Base-by-base conservation (phyloP, 1,284 basidiomycete genomes). In the Heterobasidion occidentale region DNA sequence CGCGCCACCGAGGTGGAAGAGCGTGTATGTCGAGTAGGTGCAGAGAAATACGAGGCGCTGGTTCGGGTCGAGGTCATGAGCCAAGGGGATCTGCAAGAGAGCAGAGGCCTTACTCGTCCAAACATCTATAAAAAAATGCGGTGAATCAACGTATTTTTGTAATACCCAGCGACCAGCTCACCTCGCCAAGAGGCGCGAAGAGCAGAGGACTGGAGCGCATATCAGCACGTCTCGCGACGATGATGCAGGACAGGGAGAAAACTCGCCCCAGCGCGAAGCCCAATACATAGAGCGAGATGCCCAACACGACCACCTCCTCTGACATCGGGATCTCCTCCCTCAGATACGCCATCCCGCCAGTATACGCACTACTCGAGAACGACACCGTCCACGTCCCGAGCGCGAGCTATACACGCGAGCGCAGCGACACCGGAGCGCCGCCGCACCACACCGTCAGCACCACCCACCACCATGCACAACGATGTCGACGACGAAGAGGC, bases 181-280 rank as follows among this genome's bases (percentile, higher is more conserved):
- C 78, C 71, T 88, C 86, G 52, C 79, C 79, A 60, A 85, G 65
- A 0, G 86, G 83, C 3, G 86, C 84, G 73, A 84, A 87, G 6
- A 86, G 53, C 3, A 83, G 67, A 1, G 83, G 82, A 2, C 78
- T 80, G 55, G 52, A 55, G 17, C 20, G 33, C 19, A 58, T 56
- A 54, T 58, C 20, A 35, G 59, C 27, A 27, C 27, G 6, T 27
- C 27, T 27, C 27, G 27, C 27, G 27, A 27, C 53, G 34, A 58
- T 57, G 14, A 48, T 17, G 17, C 55, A 53, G 17, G 49, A 49
- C 42, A 36, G 44, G 17, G 11, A 7, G n/a, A 14, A 38, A 66
- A 38, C 50, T 45, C 54, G 71, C 71, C 70, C 73, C n/a, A 73
- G 53, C 7, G 66, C 71, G 58, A 74, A 69, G 1, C 75, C 77